Conservation (phyloP, 495 filamentous ascomycete genomes). For the Penicilliopsis zonata region DNA sequence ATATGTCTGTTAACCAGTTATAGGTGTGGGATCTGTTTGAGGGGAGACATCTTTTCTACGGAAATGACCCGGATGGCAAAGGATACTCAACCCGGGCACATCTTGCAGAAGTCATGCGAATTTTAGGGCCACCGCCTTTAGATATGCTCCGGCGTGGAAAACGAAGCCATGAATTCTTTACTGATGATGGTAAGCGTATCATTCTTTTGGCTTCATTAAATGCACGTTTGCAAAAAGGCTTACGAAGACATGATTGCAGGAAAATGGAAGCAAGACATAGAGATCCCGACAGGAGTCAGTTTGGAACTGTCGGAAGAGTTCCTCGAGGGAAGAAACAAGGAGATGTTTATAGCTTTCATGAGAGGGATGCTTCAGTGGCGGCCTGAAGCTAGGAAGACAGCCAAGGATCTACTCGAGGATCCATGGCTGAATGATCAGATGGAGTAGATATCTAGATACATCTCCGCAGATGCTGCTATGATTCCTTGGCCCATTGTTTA, state of each 20-base stretch:
- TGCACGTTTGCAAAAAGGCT: constrained; percentile 2
- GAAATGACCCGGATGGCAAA: constrained; percentile 27
- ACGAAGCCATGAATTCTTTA: constrained; percentile 24
- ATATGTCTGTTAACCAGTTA: constrained; percentile 5
- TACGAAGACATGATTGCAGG: constrained; percentile 11
- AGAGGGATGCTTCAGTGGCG: constrained; percentile 37
- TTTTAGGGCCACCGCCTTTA: constrained; percentile 34
- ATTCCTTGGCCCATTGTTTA: no score
- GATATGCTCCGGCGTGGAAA: constrained; percentile 25
- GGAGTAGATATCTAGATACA: no score
- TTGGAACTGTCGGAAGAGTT: constrained; percentile 21
- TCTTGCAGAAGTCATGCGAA: constrained; percentile 31
- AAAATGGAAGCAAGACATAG: constrained; percentile 18
- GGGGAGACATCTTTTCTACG: constrained; percentile 30
- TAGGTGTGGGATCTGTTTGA: constrained; percentile 38
- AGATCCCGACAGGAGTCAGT: constrained; percentile 11
- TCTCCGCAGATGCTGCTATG: no score
- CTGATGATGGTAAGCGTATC: constrained; percentile 18
- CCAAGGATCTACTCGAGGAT: constrained; percentile 29
- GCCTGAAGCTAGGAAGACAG: constrained; percentile 31
- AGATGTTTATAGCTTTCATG: constrained; percentile 30
- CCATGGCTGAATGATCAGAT: constrained; percentile 22
- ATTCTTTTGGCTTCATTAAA: constrained; percentile 1
- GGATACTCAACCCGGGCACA: constrained; percentile 30
- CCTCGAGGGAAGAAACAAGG: constrained; percentile 23